Evolutionary conservation across 2,329 filamentous ascomycete species (phyloP).

Genomic region (Colletotrichum neosansevieriae): DNA sequence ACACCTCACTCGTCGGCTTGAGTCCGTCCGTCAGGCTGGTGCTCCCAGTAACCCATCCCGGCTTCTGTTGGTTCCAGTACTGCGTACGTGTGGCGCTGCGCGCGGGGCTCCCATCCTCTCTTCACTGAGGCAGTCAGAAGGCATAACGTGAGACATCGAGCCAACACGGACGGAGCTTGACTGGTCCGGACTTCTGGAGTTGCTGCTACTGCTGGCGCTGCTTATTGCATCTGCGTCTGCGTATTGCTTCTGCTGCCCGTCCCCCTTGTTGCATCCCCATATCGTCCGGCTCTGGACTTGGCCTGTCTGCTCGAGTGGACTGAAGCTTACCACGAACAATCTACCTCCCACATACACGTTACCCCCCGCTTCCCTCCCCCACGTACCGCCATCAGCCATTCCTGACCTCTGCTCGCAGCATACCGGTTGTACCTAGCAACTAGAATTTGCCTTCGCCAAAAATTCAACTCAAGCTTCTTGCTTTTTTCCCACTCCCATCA

Average conservation of each 20-base stretch:
- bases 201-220: slow-evolving; percentile 4
- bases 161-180: slow-evolving; percentile 38
- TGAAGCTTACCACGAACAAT: slow-evolving; percentile 14
- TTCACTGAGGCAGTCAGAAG: slow-evolving; percentile 33
- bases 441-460: slow-evolving; percentile 36
- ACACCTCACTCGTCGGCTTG: slow-evolving; percentile 31
- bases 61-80: not conserved
- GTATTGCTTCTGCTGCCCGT: slow-evolving; percentile 8
- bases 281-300: slow-evolving; percentile 26
- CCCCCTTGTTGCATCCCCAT: slow-evolving; percentile 14
- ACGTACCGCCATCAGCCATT: slow-evolving; percentile 23
- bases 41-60: not conserved
- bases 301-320: slow-evolving; percentile 5
- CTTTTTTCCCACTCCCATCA: slow-evolving; percentile 32
- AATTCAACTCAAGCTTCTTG: slow-evolving; percentile 32
- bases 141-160: slow-evolving; percentile 38
- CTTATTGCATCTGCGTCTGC: not conserved
- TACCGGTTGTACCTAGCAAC: slow-evolving; percentile 38
- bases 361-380: slow-evolving; percentile 18
- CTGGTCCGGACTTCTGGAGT: slow-evolving; percentile 30
- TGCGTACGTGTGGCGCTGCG: slow-evolving; percentile 25
- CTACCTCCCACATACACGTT: slow-evolving; percentile 29
- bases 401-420: slow-evolving; percentile 18
- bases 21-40: slow-evolving; percentile 3
- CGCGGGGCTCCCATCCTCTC: slow-evolving; percentile 38